A percentile compares a stretch with the other conserved stretches of the same genome.
Conservation (phyloP, 202 grass and related monocot genomes). For the Schoenoplectus tabernaemontani region DNA sequence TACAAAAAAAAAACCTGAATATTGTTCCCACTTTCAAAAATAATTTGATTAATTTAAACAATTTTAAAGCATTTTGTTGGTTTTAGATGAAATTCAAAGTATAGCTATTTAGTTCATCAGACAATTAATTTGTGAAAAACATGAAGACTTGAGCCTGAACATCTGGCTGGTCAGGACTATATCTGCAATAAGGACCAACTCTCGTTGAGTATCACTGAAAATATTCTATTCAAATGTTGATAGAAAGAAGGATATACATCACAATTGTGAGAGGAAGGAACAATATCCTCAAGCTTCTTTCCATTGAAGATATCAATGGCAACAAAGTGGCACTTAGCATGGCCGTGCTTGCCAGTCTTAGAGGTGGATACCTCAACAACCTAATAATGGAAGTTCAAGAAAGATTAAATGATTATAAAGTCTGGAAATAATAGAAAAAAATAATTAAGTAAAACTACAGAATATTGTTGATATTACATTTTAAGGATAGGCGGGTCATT, state of each 20-base stretch:
- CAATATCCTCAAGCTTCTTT: slow-evolving; percentile 98
- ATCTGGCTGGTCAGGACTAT: not conserved
- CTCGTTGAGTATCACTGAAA: not conserved
- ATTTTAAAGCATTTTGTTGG: not conserved
- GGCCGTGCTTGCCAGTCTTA: slow-evolving; percentile 96
- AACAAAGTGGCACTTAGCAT: slow-evolving; percentile 97
- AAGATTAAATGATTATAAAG: not conserved
- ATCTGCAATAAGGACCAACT: not conserved
- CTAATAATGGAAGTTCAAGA: slow-evolving; percentile 30
- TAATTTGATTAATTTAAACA: not conserved
- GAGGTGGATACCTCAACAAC: slow-evolving; percentile 98
- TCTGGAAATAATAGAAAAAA: not conserved
- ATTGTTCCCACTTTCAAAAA: not conserved
- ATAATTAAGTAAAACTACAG: not conserved
- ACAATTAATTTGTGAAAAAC: not conserved
- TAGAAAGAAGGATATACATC: slow-evolving; percentile 51
- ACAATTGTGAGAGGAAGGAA: slow-evolving; percentile 98
- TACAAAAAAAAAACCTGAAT: not conserved
- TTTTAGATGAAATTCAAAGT: not conserved
- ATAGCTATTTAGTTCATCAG: not conserved
- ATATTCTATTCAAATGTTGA: not conserved
- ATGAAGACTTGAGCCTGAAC: slow-evolving; percentile 12
- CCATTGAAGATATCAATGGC: slow-evolving; percentile 94
- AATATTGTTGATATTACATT: not conserved
- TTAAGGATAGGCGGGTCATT: not conserved